Evolutionary conservation across 2,329 filamentous ascomycete species (phyloP), one percentile per base, ranked within the genome.

Genomic region (Colletotrichum aenigma): DNA sequence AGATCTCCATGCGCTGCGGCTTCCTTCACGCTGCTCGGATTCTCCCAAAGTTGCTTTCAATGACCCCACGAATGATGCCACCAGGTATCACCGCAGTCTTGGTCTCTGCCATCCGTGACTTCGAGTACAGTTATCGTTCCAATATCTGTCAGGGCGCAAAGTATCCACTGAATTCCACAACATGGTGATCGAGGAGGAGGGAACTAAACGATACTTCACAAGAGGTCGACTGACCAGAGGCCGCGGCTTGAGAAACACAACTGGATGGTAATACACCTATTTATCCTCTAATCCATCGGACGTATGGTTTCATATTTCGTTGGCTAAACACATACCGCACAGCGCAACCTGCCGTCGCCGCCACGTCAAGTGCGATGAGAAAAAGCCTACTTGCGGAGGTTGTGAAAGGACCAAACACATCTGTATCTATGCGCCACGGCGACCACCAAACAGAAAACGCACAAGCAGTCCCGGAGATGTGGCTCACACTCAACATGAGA

Each of bases 331-430:
- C 4, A 7, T n/a, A 48, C 18, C 28, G 21, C 24, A 15, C 6
- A 77, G 76, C 26, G 38, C 61, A 21, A 77, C 73, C 15, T 77
- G 76, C 18, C 72, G 73, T 9, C 72, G 73, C 13, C 77, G 79
- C 8, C 77, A 76, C 12, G 76, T 80, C 76, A 79, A 80, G 61
- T 80, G 79, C 55, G 79, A 81, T n/a, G 79, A 80, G 68, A 69
- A 66, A 7, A 81, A 79, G 61, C 79, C 80, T 9, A 52, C 73
- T 52, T 81, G 81, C 70, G 69, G 65, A 26, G 69, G 69, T 16
- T 77, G 76, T 28, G 65, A 71, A 24, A 71, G 76, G 7, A 66
- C 60, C 9, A 71, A 61, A 30, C 71, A 55, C 16, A 10, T 16
- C 24, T 74, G 72, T 16, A 38, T 21, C 4, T 74, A 74, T 16